Conservation (phyloP, 2,329 filamentous ascomycete genomes). For the Neurospora sp. region DNA sequence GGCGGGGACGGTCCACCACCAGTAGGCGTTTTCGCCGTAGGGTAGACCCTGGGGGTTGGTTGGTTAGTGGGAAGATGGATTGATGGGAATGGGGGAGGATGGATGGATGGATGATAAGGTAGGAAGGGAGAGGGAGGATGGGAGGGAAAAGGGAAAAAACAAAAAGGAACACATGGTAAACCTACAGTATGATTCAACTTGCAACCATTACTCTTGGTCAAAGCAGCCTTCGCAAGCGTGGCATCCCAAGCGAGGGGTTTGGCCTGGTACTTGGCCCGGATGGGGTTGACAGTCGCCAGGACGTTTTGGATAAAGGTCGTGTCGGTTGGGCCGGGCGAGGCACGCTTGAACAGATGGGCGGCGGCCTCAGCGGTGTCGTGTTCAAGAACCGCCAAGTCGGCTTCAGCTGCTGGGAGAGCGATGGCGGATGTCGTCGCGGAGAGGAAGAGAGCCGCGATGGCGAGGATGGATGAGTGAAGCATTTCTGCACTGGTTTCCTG, state of each 20-base stretch:
- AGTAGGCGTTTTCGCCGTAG: conserved; percentile 13
- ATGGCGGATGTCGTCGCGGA: not conserved
- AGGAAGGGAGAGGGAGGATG: too few species aligned
- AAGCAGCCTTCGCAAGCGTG: not conserved
- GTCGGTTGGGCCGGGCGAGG: conserved; percentile 13
- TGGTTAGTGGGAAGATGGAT: not conserved
- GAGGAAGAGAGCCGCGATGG: not conserved
- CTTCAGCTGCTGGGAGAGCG: not conserved
- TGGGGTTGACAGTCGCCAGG: conserved; percentile 12
- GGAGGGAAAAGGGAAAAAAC: not conserved
- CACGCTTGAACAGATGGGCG: not conserved
- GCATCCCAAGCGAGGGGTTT: conserved; percentile 2
- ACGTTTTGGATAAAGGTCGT: conserved; percentile 13
- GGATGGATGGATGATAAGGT: not conserved
- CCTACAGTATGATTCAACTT: conserved; percentile 5
- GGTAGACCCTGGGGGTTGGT: conserved; percentile 5
- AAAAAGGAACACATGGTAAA: not conserved
- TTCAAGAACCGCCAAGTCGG: not conserved
- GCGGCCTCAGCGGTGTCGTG: not conserved
- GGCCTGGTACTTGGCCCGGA: conserved; percentile 6
- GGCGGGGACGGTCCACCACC: conserved; percentile 2
- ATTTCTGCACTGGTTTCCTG: not conserved
- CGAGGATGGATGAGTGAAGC: not conserved
- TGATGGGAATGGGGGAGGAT: not conserved
- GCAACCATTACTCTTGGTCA: conserved; percentile 7